phyloP scores from a whole-genome alignment of 371 early-diverging fungal species.

The Actinomucor elegans region DNA sequence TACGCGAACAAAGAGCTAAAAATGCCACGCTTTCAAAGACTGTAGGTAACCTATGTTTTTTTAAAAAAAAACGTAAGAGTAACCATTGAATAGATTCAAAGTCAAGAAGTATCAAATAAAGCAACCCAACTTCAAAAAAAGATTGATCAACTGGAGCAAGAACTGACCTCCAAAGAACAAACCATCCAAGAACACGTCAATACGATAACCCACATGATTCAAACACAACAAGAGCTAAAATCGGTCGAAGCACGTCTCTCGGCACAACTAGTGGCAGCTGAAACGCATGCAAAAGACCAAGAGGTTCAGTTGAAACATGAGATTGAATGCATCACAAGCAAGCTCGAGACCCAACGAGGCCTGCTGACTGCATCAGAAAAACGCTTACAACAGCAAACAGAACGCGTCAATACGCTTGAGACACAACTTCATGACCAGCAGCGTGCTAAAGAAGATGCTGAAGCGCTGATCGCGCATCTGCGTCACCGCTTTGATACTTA shows the following conservation, averaged over 20 bases:
- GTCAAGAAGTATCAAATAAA: slow-evolving; percentile 29
- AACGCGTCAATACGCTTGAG: background rate
- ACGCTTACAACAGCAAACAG: background rate
- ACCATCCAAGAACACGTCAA: slow-evolving; percentile 5
- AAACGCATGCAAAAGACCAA: slow-evolving; percentile 2
- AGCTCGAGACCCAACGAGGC: slow-evolving; percentile 6
- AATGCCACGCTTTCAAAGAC: slow-evolving; percentile 34
- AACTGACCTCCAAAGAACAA: slow-evolving; percentile 28
- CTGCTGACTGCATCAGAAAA: background rate
- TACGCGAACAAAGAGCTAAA: slow-evolving; percentile 35
- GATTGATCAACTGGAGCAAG: slow-evolving; percentile 23
- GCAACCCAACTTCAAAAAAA: slow-evolving; percentile 29
- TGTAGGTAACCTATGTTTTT: too few species aligned
- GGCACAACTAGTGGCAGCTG: slow-evolving; percentile 2
- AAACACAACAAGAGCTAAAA: background rate
- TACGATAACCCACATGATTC: background rate
- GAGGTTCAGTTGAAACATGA: slow-evolving; percentile 9
- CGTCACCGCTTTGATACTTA: slow-evolving; percentile 25
- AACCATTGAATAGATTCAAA: slow-evolving; percentile 31
- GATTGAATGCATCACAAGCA: background rate
- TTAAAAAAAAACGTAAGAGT: too few species aligned
- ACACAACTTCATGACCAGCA: slow-evolving; percentile 8
- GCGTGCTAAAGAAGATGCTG: background rate
- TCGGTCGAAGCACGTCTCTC: slow-evolving; percentile 10
- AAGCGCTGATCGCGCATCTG: background rate